A percentile compares a stretch with the other conserved stretches of the same genome.
Conservation (phyloP, 2,329 filamentous ascomycete species). For the Pseudogymnoascus verrucosus region DNA sequence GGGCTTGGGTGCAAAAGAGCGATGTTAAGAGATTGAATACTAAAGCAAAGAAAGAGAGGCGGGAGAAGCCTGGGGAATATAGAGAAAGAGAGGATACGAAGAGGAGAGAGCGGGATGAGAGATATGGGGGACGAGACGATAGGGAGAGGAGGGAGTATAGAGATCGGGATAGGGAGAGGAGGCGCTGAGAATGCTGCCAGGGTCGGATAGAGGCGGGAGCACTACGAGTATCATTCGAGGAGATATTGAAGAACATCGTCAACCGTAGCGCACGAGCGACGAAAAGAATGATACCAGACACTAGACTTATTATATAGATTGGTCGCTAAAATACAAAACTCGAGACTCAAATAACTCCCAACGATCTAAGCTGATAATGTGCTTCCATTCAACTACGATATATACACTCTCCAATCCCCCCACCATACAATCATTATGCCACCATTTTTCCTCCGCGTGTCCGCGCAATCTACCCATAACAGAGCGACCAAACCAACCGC, state of each 20-base stretch:
- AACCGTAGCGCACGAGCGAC: slow-evolving; percentile 21
- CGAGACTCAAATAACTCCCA: neutral
- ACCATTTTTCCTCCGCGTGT: neutral
- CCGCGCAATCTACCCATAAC: neutral
- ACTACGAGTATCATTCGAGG: neutral
- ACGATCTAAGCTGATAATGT: neutral
- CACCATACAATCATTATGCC: neutral
- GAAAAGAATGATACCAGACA: neutral
- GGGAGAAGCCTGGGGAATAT: slow-evolving; percentile 23
- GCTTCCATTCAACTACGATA: slow-evolving; percentile 2
- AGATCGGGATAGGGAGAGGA: slow-evolving; percentile 25
- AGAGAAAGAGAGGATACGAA: slow-evolving; percentile 36
- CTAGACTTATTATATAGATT: neutral
- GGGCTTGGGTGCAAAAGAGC: slow-evolving; percentile 68
- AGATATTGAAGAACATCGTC: slow-evolving; percentile 9
- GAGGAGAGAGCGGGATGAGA: slow-evolving; percentile 31
- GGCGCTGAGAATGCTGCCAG: slow-evolving; percentile 27
- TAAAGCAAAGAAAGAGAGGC: slow-evolving; percentile 34
- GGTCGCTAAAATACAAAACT: neutral
- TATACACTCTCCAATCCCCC: neutral
- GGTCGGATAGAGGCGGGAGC: slow-evolving; percentile 17
- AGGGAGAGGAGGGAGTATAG: slow-evolving; percentile 31
- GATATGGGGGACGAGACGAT: slow-evolving; percentile 31
- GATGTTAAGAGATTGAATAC: slow-evolving; percentile 42
- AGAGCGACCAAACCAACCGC: neutral